Percentiles rank a stretch among this genome's conserved stretches.
These are phyloP conservation scores for Orbilia brochopaga DNA, from an alignment of 2,329 filamentous ascomycete species.

Conservation along the genomic window DNA sequence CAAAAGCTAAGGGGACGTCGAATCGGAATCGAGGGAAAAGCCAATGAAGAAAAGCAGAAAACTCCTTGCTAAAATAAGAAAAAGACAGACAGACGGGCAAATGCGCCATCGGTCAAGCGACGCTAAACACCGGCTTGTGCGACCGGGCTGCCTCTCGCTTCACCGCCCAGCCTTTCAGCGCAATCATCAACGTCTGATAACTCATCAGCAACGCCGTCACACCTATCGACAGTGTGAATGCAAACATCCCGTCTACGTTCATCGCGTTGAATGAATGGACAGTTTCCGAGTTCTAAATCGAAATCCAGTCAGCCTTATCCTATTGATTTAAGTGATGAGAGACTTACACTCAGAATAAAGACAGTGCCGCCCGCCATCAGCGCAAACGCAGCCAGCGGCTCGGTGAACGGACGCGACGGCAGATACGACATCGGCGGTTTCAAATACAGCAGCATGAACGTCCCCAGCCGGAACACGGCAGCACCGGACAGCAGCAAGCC, in stretches of 20 bases:
- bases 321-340: neutral
- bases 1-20: neutral
- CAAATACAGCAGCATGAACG: slow-evolving; percentile 80
- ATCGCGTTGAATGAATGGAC: slow-evolving; percentile 68
- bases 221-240: slow-evolving; percentile 87
- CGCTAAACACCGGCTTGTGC: slow-evolving; percentile 35
- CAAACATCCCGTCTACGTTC: slow-evolving; percentile 86
- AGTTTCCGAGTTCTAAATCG: slow-evolving; percentile 71
- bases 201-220: slow-evolving; percentile 83
- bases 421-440: slow-evolving; percentile 79
- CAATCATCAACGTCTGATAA: slow-evolving; percentile 77
- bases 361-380: slow-evolving; percentile 85
- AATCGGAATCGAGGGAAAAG: too few species aligned
- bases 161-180: slow-evolving; percentile 85
- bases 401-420: slow-evolving; percentile 84
- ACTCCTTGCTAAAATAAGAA: slow-evolving; percentile 1
- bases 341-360: slow-evolving; percentile 85
- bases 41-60: neutral
- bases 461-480: slow-evolving; percentile 76
- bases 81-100: slow-evolving; percentile 1
- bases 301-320: slow-evolving; percentile 3
- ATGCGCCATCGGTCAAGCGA: slow-evolving; percentile 29
- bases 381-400: slow-evolving; percentile 85
- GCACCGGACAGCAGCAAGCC: slow-evolving; percentile 82
- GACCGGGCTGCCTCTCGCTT: slow-evolving; percentile 56